Evolutionary conservation across 1,284 basidiomycete species (phyloP).

Genomic region (Polyporus tsugae): DNA sequence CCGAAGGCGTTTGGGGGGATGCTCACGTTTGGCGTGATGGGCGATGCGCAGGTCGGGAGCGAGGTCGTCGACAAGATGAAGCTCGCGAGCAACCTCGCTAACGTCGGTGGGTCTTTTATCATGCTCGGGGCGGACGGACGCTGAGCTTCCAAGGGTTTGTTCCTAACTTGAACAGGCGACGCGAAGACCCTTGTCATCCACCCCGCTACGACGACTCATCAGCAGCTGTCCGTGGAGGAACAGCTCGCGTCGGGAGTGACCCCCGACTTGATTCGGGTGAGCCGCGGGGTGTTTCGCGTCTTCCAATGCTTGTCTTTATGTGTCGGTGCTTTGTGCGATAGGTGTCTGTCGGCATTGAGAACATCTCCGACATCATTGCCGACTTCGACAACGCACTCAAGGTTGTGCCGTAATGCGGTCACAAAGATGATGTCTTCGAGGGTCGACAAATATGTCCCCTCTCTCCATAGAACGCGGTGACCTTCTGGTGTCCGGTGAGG

Average conservation of each 20-base stretch:
- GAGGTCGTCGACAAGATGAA: slow-evolving; percentile 79
- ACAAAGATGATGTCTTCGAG: background rate
- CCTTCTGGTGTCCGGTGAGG: background rate
- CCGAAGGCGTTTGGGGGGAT: slow-evolving; percentile 75
- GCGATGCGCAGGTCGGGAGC: slow-evolving; percentile 65
- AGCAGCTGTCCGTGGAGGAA: slow-evolving; percentile 78
- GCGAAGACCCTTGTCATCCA: slow-evolving; percentile 88
- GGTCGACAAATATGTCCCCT: background rate
- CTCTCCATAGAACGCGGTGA: background rate
- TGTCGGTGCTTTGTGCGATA: slow-evolving; percentile 30
- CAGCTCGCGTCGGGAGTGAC: slow-evolving; percentile 78
- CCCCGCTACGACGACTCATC: slow-evolving; percentile 86
- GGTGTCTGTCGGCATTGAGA: slow-evolving; percentile 83
- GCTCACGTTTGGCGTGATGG: slow-evolving; percentile 84
- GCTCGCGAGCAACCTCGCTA: slow-evolving; percentile 80
- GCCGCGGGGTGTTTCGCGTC: slow-evolving; percentile 33
- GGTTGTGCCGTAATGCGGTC: slow-evolving; percentile 31
- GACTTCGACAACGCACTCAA: slow-evolving; percentile 78
- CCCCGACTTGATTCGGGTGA: slow-evolving; percentile 81
- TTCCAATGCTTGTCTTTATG: slow-evolving; percentile 2
- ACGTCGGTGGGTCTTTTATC: slow-evolving; percentile 59
- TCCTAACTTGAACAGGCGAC: slow-evolving; percentile 48
- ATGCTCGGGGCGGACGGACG: background rate
- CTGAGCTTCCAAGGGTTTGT: background rate
- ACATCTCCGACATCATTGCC: slow-evolving; percentile 85